Percentiles rank a stretch among this genome's conserved stretches.
Conservation (phyloP, 2,329 filamentous ascomycete species). For the Cercospora sp. region DNA sequence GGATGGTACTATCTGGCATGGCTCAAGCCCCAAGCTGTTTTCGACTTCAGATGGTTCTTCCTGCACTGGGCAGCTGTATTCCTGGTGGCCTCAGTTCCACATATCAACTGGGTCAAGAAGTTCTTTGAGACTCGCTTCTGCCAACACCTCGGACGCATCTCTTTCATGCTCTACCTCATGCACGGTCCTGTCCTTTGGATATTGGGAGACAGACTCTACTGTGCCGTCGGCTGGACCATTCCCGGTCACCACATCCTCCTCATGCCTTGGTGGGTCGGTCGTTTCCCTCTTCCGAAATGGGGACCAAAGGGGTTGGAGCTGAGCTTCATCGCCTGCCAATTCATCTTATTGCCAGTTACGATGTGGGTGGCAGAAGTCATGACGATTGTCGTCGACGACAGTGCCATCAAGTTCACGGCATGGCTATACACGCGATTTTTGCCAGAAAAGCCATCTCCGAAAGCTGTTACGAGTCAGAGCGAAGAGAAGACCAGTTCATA, state of each 20-base stretch:
- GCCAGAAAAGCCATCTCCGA: constrained; percentile 19
- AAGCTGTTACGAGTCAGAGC: constrained; percentile 7
- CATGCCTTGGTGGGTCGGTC: constrained; percentile 59
- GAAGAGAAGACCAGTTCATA: constrained; percentile 18
- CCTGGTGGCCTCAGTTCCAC: constrained; percentile 57
- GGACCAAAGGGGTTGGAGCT: constrained; percentile 63
- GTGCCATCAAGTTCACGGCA: constrained; percentile 58
- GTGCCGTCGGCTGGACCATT: constrained; percentile 59
- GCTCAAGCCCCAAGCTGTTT: constrained; percentile 45
- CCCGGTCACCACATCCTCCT: constrained; percentile 49
- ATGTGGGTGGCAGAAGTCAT: constrained; percentile 60
- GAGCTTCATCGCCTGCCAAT: constrained; percentile 60
- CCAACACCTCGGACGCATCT: constrained; percentile 64
- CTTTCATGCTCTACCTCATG: constrained; percentile 64
- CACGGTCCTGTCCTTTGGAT: constrained; percentile 63
- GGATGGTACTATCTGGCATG: constrained; percentile 63
- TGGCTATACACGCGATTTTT: constrained; percentile 57
- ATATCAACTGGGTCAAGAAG: constrained; percentile 58
- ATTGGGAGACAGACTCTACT: constrained; percentile 64
- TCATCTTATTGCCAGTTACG: constrained; percentile 62
- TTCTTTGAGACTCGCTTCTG: constrained; percentile 62
- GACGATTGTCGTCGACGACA: constrained; percentile 60
- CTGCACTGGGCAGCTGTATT: constrained; percentile 53
- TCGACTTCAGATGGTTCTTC: constrained; percentile 39
- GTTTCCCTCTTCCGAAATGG: constrained; percentile 54